Evolutionary conservation across 768 basidiomycete species (phyloP).

Genomic region (Gautieria morchelliformis): DNA sequence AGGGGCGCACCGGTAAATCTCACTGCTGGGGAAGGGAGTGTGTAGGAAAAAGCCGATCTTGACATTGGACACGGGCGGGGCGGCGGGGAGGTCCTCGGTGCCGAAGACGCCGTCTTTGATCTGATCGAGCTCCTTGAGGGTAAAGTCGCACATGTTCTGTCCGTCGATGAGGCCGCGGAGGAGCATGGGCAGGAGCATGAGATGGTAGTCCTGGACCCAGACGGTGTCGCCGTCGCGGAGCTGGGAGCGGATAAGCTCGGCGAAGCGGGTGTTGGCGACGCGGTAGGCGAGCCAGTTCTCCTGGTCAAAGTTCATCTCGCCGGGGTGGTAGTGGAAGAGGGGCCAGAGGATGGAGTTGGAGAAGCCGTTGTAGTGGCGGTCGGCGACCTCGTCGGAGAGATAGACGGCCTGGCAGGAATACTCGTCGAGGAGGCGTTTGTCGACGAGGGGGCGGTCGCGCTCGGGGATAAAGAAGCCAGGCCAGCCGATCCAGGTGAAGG

Average conservation of each 20-base stretch:
- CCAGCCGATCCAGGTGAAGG: conserved; percentile 98
- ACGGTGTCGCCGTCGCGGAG: conserved; percentile 86
- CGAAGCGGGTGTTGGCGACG: conserved; percentile 92
- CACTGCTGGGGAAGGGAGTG: conserved; percentile 95
- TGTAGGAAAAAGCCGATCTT: conserved; percentile 99
- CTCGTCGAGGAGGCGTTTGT: conserved; percentile 87
- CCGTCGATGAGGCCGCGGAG: conserved; percentile 83
- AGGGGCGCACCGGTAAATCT: conserved; percentile 78
- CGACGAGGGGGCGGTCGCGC: conserved; percentile 85
- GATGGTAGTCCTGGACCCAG: conserved; percentile 97
- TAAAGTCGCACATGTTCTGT: conserved; percentile 45
- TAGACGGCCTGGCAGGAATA: conserved; percentile 98
- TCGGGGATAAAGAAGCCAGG: conserved; percentile 88
- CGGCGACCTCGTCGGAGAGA: conserved; percentile 96
- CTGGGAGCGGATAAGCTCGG: conserved; percentile 76
- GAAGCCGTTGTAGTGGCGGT: conserved; percentile 96
- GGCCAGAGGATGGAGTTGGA: conserved; percentile 99
- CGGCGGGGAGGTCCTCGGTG: conserved; percentile 28
- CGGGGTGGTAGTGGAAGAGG: conserved; percentile 98
- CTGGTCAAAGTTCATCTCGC: conserved; percentile 99
- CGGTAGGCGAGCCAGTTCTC: conserved; percentile 97
- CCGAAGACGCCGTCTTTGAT: conserved; percentile 64
- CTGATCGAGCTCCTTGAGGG: conserved; percentile 50
- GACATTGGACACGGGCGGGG: conserved; percentile 47
- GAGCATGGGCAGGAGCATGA: conserved; percentile 96